Evolutionary conservation across 805 yeast species (phyloP).

Genomic region (Metschnikowia proteae): DNA sequence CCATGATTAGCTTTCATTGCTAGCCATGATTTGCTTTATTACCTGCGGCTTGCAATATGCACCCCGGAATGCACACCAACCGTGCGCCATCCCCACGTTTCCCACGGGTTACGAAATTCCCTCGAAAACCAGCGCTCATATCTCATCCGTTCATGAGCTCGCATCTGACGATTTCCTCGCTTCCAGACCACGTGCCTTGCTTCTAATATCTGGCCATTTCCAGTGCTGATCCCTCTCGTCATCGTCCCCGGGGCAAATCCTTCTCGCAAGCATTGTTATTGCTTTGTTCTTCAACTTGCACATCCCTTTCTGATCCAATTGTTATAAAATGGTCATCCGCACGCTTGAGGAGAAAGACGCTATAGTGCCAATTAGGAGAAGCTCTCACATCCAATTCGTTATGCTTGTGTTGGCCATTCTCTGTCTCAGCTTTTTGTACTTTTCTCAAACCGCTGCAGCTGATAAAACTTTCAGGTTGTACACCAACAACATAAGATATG

Average conservation of each 20-base stretch:
- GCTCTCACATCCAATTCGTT: neutral
- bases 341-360: neutral
- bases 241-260: neutral
- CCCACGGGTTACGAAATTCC: neutral
- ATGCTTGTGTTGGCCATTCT: constrained; percentile 1
- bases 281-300: neutral
- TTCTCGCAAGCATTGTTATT: neutral
- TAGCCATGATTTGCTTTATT: neutral
- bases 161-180: too few relatives aligned
- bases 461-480: constrained; percentile 19
- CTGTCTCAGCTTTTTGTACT: neutral
- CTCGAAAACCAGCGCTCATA: neutral
- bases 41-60: constrained; percentile 1
- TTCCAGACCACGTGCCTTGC: neutral
- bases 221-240: neutral
- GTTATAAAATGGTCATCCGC: constrained; percentile 1
- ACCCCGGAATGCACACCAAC: neutral
- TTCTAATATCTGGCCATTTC: neutral
- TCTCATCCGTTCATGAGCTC: too few relatives aligned
- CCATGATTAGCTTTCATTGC: neutral
- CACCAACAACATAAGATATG: constrained; percentile 46
- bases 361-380: neutral
- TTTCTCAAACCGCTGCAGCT: neutral
- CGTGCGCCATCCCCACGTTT: neutral
- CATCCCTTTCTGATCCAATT: neutral